Base-by-base conservation (phyloP, 2,329 filamentous ascomycete genomes). In the Xylariaceae sp. region DNA sequence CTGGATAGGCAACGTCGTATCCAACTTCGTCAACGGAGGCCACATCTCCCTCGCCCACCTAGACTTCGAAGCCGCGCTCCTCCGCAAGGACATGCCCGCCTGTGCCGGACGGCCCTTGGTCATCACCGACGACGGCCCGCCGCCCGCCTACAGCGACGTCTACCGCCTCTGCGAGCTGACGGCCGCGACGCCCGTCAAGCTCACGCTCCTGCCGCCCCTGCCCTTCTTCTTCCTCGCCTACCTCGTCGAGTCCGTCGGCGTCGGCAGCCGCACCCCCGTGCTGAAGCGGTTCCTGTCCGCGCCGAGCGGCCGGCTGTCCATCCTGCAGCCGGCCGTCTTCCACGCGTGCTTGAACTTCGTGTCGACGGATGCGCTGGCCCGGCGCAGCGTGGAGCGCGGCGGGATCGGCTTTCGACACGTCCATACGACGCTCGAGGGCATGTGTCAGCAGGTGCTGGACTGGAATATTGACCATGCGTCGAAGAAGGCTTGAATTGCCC, bases 31-130 rank as follows among this genome's bases (percentile, higher is more conserved):
- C 46, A 71, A 75, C 57, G 72, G 71, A 3, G 73, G 75, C 51
- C 81, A 83, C 65, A 76, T 80, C 56, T 77, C 79, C 7, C 67
- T 81, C 19, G 78, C 74, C 3, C 79, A 83, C 60, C 69, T 82
- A 3, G 69, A 74, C 29, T 78, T 79, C 64, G 79, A 82, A 65
- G 72, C 74, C 19, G 76, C 76, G 4, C 72, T 84, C 1, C 59
- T 78, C 32, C 67, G 72, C 44, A 66, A 65, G 45, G 59, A 59
- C 52, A 65, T 65, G 65, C 74, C 63, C 9, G 48, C 44, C 42
- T 71, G 70, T 49, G 71, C 72, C 7, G 79, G 77, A 31, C 71
- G 75, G 37, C 72, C 78, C 11, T 81, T 78, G 62, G 64, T 73
- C 40, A 72, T 83, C 27, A 79, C 76, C 2, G 80, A 83, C 47